Evolutionary conservation across 1,284 basidiomycete genomes (phyloP), one percentile per base, ranked within the genome.

Genomic region (Apiotrichum veenhuisii): DNA sequence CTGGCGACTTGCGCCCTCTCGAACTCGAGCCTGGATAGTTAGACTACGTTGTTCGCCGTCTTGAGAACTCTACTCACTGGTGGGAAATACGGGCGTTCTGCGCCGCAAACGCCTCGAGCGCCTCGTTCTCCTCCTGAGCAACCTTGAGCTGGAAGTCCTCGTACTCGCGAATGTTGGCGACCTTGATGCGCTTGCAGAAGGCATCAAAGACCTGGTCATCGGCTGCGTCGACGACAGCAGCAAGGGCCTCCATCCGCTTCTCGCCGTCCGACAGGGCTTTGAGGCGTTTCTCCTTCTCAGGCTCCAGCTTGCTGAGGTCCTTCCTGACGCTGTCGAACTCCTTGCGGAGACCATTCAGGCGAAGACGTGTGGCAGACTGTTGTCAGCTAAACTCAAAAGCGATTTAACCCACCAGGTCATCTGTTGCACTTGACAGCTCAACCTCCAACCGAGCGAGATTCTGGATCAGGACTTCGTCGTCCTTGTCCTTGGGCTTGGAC

Each of bases 141-240:
- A 89, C 82, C 72, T 87, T 89, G 33, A 98, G 81, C 70, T 97
- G 93, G 20, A 89, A 84, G 71, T 91, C 88, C 76, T 98, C 95
- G 73, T 97, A 99, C 62, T 96, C 91, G 43, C 95, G 86, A 61
- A 98, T 94, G 77, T 88, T 86, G 34, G 78, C 74, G 11, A 97
- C 87, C 7, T 86, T 84, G 65, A 98, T 93, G 55, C 84, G 82
- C 37, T 75, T 72, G 74, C 95, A 98, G 79, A 98, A 98, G 3
- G 77, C 74, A 0, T 73, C 80, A 70, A 96, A 98, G 22, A 96
- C 80, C 2, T 77, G 79, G 66, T 93, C 90, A 71, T 98, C 95
- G 0, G 87, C 92, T 12, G 77, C 78, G 64, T 91, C 82, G 63
- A 96, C 81, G 2, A 81, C 80, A 2, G 78, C 72, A n/a, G 82